phyloP scores from a whole-genome alignment of 106 monocot species.

The Vanilla planifolia region DNA sequence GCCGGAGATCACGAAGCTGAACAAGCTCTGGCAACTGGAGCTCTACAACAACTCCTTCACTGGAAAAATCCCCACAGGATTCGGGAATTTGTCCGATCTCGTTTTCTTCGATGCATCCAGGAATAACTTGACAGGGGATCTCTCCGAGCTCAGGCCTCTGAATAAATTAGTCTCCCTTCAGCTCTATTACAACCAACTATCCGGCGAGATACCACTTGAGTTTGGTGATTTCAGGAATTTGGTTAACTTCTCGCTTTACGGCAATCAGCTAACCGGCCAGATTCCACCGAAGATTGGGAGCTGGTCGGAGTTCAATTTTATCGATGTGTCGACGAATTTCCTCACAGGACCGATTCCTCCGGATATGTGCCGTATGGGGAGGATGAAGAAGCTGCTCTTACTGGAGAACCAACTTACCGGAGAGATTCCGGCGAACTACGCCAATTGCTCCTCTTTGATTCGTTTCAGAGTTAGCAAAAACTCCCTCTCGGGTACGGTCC shows the following conservation, averaged over 20 bases:
- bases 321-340: conserved; percentile 81
- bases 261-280: conserved; percentile 47
- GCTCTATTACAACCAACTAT: conserved; percentile 61
- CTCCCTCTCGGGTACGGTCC: conserved; percentile 53
- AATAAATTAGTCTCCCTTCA: conserved; percentile 56
- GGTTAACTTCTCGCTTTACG: conserved; percentile 62
- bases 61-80: conserved; percentile 51
- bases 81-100: conserved; percentile 51
- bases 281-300: conserved; percentile 68
- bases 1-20: conserved; percentile 12
- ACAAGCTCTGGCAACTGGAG: conserved; percentile 56
- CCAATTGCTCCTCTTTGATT: conserved; percentile 37
- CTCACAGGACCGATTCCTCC: conserved; percentile 77
- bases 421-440: conserved; percentile 68
- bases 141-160: conserved; percentile 52
- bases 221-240: conserved; percentile 67
- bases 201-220: conserved; percentile 65
- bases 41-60: conserved; percentile 58
- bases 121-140: conserved; percentile 40
- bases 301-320: conserved; percentile 62
- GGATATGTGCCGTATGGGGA: conserved; percentile 70
- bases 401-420: conserved; percentile 79
- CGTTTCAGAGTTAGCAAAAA: conserved; percentile 76
- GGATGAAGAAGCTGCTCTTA: conserved; percentile 63
- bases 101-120: conserved; percentile 57